Conservation (phyloP, 164 flowering plant genomes). For the Platanus orientalis region DNA sequence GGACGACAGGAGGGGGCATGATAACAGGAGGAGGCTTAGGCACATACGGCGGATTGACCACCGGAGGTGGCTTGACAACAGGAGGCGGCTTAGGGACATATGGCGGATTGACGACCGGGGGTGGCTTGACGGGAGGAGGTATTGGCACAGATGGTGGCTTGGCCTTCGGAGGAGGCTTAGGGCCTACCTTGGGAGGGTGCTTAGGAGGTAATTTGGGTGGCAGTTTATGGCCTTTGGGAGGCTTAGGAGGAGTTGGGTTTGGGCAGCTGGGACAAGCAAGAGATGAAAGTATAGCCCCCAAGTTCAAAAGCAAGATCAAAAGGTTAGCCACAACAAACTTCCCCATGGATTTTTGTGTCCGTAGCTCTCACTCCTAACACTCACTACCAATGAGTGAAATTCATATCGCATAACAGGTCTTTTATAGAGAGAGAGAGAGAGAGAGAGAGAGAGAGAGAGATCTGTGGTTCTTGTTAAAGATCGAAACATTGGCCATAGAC, state of each 20-base stretch:
- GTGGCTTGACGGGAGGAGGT: constrained; percentile 7
- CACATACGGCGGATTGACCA: constrained; percentile 8
- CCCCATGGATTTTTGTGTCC: constrained; percentile 11
- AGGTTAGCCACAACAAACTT: constrained; percentile 17
- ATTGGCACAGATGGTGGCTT: constrained; percentile 14
- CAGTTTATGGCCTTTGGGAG: constrained; percentile 14
- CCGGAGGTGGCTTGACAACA: constrained; percentile 21
- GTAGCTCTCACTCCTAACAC: neutral
- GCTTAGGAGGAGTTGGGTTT: constrained; percentile 29
- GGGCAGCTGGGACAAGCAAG: constrained; percentile 37
- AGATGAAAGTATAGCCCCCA: constrained; percentile 25
- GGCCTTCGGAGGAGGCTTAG: constrained; percentile 13
- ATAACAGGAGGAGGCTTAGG: constrained; percentile 4
- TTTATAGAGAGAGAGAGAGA: constrained; percentile 6
- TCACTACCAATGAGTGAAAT: neutral
- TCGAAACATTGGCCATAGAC: constrained; percentile 1
- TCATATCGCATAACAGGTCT: neutral
- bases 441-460: neutral
- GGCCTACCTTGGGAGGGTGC: constrained; percentile 7
- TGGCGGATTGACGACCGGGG: constrained; percentile 7
- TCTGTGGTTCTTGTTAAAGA: neutral
- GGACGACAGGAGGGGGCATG: constrained; percentile 2
- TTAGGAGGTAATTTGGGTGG: constrained; percentile 19
- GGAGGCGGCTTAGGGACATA: constrained; percentile 11
- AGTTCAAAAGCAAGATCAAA: constrained; percentile 23